Evolutionary conservation across 495 filamentous ascomycete species (phyloP), one percentile per base, ranked within the genome.

Genomic region (Aspergillus conjunctus): DNA sequence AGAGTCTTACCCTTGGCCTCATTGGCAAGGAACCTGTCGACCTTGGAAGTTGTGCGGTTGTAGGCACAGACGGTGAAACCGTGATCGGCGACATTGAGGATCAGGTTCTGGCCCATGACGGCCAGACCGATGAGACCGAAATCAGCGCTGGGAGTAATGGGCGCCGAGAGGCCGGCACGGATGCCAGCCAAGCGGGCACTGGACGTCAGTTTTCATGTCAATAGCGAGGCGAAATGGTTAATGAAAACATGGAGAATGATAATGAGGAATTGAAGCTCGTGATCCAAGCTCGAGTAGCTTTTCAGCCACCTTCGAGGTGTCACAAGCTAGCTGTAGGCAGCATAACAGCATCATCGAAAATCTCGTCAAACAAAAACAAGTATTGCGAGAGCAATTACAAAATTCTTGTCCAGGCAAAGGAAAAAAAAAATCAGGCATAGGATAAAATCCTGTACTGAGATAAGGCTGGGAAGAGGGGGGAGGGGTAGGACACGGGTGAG

Each of bases 41-140:
- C 95, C 87, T 98, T 98, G 72, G 89, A 83, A 69, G 96, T 90
- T 61, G 94, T 98, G 74, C 94, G 91, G 86, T 98, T 98, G 87
- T 87, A 98, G 55, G 93, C 95, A 75, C 92, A 89, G 72, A 98
- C 88, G 65, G 88, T 97, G 85, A 92, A 97, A 66, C 91, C 90
- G 72, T 97, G 88, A 80, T 97, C 93, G 69, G 93, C 95, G 81
- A 88, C 91, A 80, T 98, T 98, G 70, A 98, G 81, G 83, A 98
- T 98, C 83, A 98, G 81, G 85, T 98, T 98, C 87, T 97, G 85
- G 66, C 88, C 88, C 94, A 98, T 98, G 72, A 98, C 93, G 79
- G 95, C 94, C 84, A 98, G 85, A 88, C 94, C 94, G 79, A 98
- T 98, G 74, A 98, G 92, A 85, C 94, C 94, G 81, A 98, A 92